Percentiles rank a stretch among this genome's conserved stretches.
These are phyloP conservation scores for Hemerocallis citrina DNA, from an alignment of 106 monocot genomes.

Conservation along the genomic window DNA sequence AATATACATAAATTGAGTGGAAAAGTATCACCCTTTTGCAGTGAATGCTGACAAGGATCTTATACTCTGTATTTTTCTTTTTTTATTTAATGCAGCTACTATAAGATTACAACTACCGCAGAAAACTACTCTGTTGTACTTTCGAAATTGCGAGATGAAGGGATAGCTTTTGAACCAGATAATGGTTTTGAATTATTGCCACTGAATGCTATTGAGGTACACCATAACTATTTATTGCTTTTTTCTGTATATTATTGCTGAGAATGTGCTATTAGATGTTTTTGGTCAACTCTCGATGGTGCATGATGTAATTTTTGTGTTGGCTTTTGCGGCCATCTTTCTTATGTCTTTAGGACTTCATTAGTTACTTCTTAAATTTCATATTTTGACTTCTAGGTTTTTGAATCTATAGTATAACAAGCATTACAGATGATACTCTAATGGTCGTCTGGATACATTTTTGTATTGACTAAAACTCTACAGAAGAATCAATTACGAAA, in stretches of 20 bases:
- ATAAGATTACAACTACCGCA: conserved; percentile 72
- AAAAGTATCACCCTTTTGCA: not conserved
- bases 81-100: conserved; percentile 52
- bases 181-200: conserved; percentile 93
- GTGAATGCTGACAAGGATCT: not conserved
- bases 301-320: too few species aligned
- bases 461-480: too few species aligned
- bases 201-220: conserved; percentile 72
- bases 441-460: too few species aligned
- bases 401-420: too few species aligned
- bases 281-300: too few species aligned
- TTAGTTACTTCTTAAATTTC: too few species aligned
- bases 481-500: too few species aligned
- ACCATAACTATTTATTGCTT: not conserved
- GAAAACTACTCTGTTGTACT: conserved; percentile 69
- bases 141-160: conserved; percentile 75
- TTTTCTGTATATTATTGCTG: not conserved
- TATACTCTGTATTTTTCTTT: too few species aligned
- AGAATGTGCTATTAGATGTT: not conserved
- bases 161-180: conserved; percentile 77
- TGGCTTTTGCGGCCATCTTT: too few species aligned
- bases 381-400: too few species aligned
- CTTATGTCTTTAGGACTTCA: too few species aligned
- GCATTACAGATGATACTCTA: too few species aligned
- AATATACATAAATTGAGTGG: not conserved